Evolutionary conservation across 768 basidiomycete genomes (phyloP), one percentile per base, ranked within the genome.

Genomic region (Daedaleopsis nitida): DNA sequence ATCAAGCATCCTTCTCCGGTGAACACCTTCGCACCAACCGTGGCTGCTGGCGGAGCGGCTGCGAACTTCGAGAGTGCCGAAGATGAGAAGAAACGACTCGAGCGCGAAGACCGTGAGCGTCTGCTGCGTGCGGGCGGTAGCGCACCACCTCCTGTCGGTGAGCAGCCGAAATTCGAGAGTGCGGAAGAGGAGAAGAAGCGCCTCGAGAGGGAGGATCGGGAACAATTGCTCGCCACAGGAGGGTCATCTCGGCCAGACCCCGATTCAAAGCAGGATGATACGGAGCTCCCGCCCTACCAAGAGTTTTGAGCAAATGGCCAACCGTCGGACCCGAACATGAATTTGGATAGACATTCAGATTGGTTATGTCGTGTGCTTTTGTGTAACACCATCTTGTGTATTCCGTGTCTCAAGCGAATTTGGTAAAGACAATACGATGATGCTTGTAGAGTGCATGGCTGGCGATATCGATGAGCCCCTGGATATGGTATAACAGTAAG

Each of bases 141-240:
- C 19, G 21, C 43, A 21, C 38, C 45, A 24, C 39, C 39, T 42
- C 3, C 39, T 8, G 14, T 38, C 4, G 3, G 60, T 35, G 45
- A 50, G 52, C 49, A 60, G 37, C 61, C 73, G 14, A 73, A 72
- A 59, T 78, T 70, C 32, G 85, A 84, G 71, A 81, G 77, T 53
- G 87, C 85, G 1, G 83, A 82, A 68, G 87, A 87, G 48, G 87
- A 88, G 76, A 89, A 90, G 79, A 79, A 69, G 66, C 77, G 86
- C n/a, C 76, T 89, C 37, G 75, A 77, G 72, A 73, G 71, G 63
- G 84, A 79, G 73, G 83, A 78, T 68, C 75, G 78, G 75, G 87
- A 81, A 76, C 77, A 77, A 58, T 72, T 78, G 65, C 77, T 75
- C 14, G 70, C 64, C 0, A 68, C 65, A 35, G 61, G 70, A 37